A percentile compares a stretch with the other conserved stretches of the same genome.
Conservation (phyloP, 768 basidiomycete genomes). For the Collybia mongolica region DNA sequence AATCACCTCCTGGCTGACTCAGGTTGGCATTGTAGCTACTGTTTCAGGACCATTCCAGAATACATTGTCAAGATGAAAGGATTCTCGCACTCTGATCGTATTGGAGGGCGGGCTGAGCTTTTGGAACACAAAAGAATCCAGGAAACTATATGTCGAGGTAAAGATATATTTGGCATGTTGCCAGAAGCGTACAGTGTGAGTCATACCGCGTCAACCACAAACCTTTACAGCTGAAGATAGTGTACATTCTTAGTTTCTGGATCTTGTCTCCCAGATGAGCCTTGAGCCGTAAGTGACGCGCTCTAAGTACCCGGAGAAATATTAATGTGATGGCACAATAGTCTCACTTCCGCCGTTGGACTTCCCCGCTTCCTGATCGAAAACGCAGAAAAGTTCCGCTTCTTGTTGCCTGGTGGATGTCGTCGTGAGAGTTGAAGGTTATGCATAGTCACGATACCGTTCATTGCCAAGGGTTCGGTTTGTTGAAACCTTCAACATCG, state of each 20-base stretch:
- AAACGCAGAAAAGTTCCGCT: constrained; percentile 47
- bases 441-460: too few relatives aligned
- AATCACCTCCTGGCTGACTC: constrained; percentile 54
- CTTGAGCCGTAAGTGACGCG: constrained; percentile 44
- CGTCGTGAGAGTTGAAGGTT: constrained; percentile 24
- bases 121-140: constrained; percentile 54
- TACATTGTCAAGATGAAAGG: constrained; percentile 59
- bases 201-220: not conserved
- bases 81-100: constrained; percentile 62
- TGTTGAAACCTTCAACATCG: too few relatives aligned
- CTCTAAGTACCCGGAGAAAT: not conserved
- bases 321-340: constrained; percentile 9
- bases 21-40: constrained; percentile 73
- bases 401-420: constrained; percentile 57
- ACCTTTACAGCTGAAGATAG: not conserved
- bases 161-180: constrained; percentile 65
- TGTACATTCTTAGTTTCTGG: constrained; percentile 39
- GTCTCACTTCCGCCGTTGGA: constrained; percentile 46
- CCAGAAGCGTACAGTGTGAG: constrained; percentile 60
- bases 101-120: constrained; percentile 44
- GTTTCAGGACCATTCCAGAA: constrained; percentile 59
- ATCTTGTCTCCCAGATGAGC: constrained; percentile 51
- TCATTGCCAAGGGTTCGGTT: too few relatives aligned
- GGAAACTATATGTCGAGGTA: constrained; percentile 54
- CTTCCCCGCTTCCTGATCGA: constrained; percentile 52